Conservation (phyloP, 805 yeast genomes). For the Zygosaccharomyces gambellarensis region DNA sequence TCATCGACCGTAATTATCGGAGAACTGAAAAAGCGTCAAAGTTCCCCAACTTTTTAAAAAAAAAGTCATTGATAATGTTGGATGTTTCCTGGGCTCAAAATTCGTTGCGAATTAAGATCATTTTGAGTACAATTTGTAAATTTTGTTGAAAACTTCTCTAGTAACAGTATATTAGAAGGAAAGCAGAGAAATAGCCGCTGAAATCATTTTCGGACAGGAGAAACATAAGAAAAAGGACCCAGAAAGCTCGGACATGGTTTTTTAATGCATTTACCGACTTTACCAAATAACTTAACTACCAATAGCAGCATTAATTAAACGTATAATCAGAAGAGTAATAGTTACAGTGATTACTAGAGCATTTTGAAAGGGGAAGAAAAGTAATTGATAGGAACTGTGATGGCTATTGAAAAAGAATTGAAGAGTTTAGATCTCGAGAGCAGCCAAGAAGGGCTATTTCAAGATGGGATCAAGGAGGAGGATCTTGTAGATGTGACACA, state of each 20-base stretch:
- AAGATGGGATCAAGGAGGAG: slow-evolving; percentile 7
- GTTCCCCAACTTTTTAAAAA: slow-evolving; percentile 1
- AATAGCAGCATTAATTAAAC: background rate
- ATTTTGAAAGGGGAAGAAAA: too few relatives aligned
- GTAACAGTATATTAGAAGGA: background rate
- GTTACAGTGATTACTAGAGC: too few relatives aligned
- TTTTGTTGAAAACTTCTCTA: background rate
- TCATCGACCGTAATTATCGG: slow-evolving; percentile 2
- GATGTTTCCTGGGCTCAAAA: background rate
- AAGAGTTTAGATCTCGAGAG: slow-evolving; percentile 7
- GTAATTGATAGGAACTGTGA: background rate
- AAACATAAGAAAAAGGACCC: background rate
- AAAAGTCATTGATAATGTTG: background rate
- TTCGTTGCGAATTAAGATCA: background rate
- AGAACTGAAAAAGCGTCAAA: background rate
- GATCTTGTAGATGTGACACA: slow-evolving; percentile 51
- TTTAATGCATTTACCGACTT: background rate
- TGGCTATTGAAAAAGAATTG: slow-evolving; percentile 6
- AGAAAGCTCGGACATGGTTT: slow-evolving; percentile 1
- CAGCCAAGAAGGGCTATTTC: slow-evolving; percentile 6
- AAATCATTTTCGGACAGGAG: background rate
- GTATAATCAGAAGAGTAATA: background rate
- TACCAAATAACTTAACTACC: background rate
- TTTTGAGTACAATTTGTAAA: background rate
- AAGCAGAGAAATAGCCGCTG: slow-evolving; percentile 1